Conservation (phyloP, 768 basidiomycete genomes). For the Russula sp. region DNA sequence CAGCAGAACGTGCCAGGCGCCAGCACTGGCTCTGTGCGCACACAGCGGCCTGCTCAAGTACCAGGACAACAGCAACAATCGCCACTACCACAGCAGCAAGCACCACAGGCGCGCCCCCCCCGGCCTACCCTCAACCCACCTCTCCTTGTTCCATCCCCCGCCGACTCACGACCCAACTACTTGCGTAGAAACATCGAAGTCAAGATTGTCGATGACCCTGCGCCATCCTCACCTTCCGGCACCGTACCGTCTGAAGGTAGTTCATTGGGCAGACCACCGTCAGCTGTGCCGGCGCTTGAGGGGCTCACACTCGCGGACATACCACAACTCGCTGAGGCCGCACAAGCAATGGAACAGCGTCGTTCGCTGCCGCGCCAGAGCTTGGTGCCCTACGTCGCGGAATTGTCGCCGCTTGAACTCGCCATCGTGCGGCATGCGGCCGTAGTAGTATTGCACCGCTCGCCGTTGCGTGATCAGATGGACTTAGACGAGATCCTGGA, state of each 20-base stretch:
- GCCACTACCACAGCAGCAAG: slow-evolving; percentile 26
- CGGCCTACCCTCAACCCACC: slow-evolving; percentile 38
- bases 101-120: slow-evolving; percentile 27
- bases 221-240: slow-evolving; percentile 62
- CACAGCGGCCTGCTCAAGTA: slow-evolving; percentile 25
- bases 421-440: slow-evolving; percentile 91
- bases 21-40: neutral
- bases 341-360: slow-evolving; percentile 83
- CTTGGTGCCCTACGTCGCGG: slow-evolving; percentile 77
- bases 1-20: slow-evolving; percentile 7
- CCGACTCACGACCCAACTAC: slow-evolving; percentile 60
- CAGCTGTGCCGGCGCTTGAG: slow-evolving; percentile 40
- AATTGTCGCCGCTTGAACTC: slow-evolving; percentile 77
- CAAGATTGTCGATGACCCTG: slow-evolving; percentile 81
- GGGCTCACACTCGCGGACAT: slow-evolving; percentile 93
- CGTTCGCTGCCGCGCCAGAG: slow-evolving; percentile 75
- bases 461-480: slow-evolving; percentile 72
- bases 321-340: slow-evolving; percentile 86
- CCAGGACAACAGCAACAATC: slow-evolving; percentile 22
- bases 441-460: slow-evolving; percentile 70
- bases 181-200: slow-evolving; percentile 80
- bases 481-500: slow-evolving; percentile 93
- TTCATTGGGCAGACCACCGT: slow-evolving; percentile 18
- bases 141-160: slow-evolving; percentile 35
- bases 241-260: slow-evolving; percentile 36